These are phyloP conservation scores for Syncephalastrum monosporum DNA, from an alignment of 371 early-diverging fungal species.

Conservation along the genomic window DNA sequence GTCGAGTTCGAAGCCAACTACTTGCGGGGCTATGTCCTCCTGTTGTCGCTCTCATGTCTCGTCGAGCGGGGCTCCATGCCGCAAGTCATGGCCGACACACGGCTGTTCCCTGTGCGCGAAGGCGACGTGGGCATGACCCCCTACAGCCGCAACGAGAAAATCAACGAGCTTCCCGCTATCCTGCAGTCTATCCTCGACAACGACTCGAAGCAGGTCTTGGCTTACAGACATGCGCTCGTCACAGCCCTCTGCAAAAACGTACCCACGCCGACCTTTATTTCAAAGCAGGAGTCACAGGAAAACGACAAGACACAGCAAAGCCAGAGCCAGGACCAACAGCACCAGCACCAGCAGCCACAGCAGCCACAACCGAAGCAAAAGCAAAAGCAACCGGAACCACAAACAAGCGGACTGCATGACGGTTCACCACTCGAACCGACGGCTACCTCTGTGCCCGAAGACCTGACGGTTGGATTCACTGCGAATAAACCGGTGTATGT, in stretches of 20 bases:
- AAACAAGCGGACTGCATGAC: background rate
- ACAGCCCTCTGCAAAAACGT: slow-evolving; percentile 12
- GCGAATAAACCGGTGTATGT: slow-evolving; percentile 25
- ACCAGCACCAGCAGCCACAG: slow-evolving; percentile 3
- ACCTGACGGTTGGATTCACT: slow-evolving; percentile 1
- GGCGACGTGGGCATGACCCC: slow-evolving; percentile 4
- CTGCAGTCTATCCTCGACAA: slow-evolving; percentile 8
- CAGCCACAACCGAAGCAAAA: too few species aligned
- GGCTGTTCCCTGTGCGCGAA: slow-evolving; percentile 17
- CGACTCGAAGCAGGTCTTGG: slow-evolving; percentile 7
- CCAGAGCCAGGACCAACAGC: background rate
- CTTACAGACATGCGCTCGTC: slow-evolving; percentile 9
- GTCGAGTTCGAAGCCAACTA: slow-evolving; percentile 39
- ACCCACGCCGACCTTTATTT: background rate
- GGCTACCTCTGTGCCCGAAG: background rate
- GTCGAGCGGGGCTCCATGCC: slow-evolving; percentile 34
- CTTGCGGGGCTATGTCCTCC: slow-evolving; percentile 32
- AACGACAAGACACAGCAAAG: background rate
- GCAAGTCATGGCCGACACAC: slow-evolving; percentile 32
- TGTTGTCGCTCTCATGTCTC: slow-evolving; percentile 24
- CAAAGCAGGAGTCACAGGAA: background rate
- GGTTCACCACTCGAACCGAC: background rate
- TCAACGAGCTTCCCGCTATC: slow-evolving; percentile 16
- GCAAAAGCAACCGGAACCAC: background rate
- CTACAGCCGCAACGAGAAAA: background rate